Evolutionary conservation across 2,329 filamentous ascomycete species (phyloP).

Genomic region (Neofusicoccum umdonicola): DNA sequence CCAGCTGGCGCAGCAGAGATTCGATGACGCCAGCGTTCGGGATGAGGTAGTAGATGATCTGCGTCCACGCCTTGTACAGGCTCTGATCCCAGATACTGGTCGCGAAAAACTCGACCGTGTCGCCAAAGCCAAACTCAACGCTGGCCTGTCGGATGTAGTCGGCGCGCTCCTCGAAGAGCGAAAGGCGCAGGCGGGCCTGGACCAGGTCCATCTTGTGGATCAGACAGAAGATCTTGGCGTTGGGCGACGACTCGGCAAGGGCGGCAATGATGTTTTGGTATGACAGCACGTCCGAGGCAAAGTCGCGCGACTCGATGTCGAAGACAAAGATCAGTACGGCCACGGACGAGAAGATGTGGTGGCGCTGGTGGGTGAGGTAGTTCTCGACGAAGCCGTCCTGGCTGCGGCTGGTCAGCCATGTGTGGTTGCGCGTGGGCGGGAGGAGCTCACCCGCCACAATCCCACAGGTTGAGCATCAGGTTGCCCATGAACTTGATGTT

Average conservation of each 20-base stretch:
- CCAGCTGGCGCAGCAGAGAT: constrained; percentile 76
- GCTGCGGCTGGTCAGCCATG: constrained; percentile 42
- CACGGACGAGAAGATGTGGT: constrained; percentile 94
- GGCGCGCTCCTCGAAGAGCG: constrained; percentile 81
- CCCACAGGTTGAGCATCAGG: constrained; percentile 95
- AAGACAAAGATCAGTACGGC: constrained; percentile 99
- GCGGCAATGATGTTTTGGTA: constrained; percentile 90
- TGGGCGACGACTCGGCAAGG: constrained; percentile 77
- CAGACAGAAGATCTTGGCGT: constrained; percentile 85
- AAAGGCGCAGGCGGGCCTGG: constrained; percentile 71
- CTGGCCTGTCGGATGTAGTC: constrained; percentile 74
- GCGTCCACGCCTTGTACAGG: constrained; percentile 96
- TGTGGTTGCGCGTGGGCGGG: neutral
- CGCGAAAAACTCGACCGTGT: constrained; percentile 74
- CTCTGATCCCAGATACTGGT: constrained; percentile 99
- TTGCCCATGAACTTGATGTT: constrained; percentile 99
- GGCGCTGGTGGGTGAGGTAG: constrained; percentile 91
- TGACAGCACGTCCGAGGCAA: constrained; percentile 86
- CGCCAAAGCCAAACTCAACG: constrained; percentile 56
- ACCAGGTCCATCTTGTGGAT: constrained; percentile 99
- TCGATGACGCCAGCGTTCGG: constrained; percentile 89
- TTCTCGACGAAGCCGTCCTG: constrained; percentile 99
- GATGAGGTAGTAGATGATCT: constrained; percentile 97
- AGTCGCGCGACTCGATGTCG: constrained; percentile 94
- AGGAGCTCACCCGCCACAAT: constrained; percentile 74